phyloP scores from a whole-genome alignment of 2,329 filamentous ascomycete genomes.

The Aureobasidium uvarum region DNA sequence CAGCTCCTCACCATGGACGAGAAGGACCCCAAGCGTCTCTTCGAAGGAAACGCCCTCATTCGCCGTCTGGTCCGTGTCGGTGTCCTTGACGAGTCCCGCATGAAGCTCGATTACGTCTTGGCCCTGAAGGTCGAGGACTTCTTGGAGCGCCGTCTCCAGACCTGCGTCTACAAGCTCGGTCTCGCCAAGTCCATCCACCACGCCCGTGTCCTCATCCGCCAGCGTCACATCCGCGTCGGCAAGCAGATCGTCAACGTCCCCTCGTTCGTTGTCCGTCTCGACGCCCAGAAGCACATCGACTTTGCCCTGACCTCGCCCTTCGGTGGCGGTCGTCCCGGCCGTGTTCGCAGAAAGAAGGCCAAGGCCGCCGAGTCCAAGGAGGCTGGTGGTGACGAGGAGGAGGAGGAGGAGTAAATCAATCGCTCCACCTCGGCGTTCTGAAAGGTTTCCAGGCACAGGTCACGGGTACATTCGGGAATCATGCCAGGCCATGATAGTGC shows the following conservation, averaged over 20 bases:
- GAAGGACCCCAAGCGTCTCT: slow-evolving; percentile 99
- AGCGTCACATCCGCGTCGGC: slow-evolving; percentile 98
- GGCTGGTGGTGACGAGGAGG: slow-evolving; percentile 79
- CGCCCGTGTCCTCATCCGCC: slow-evolving; percentile 98
- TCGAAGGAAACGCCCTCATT: slow-evolving; percentile 99
- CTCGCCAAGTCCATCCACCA: slow-evolving; percentile 99
- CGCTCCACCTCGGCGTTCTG: slow-evolving; percentile 27
- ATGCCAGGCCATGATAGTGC: slow-evolving; percentile 24
- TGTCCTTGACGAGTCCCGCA: slow-evolving; percentile 99
- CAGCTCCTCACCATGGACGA: slow-evolving; percentile 99
- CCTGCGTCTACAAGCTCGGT: slow-evolving; percentile 99
- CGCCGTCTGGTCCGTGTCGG: slow-evolving; percentile 99
- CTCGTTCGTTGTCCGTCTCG: slow-evolving; percentile 98
- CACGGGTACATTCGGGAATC: slow-evolving; percentile 22
- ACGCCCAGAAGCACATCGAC: slow-evolving; percentile 99
- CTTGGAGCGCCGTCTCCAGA: slow-evolving; percentile 99
- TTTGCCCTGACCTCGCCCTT: slow-evolving; percentile 97
- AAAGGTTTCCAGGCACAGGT: slow-evolving; percentile 8
- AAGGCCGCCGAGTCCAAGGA: slow-evolving; percentile 87
- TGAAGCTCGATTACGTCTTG: slow-evolving; percentile 99
- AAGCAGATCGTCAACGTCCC: slow-evolving; percentile 99
- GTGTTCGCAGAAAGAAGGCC: slow-evolving; percentile 99
- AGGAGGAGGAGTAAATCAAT: slow-evolving; percentile 64
- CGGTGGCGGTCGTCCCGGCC: slow-evolving; percentile 92
- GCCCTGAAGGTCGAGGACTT: slow-evolving; percentile 99